These are phyloP conservation scores for Massarina eburnea DNA, from an alignment of 2,329 filamentous ascomycete genomes.

Conservation along the genomic window DNA sequence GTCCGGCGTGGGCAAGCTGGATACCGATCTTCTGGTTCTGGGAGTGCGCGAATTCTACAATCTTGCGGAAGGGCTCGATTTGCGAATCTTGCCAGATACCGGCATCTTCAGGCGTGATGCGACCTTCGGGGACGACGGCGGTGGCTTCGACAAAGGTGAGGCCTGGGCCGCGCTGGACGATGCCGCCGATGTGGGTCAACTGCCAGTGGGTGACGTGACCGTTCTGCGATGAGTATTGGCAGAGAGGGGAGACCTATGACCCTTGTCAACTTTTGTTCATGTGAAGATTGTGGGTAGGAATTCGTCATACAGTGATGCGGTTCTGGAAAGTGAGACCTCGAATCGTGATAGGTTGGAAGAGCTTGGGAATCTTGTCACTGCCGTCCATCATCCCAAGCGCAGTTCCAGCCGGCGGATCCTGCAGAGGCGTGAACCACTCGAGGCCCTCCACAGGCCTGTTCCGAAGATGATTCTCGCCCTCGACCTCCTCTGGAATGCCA, in stretches of 20 bases:
- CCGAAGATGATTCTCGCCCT: conserved; percentile 36
- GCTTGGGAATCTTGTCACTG: conserved; percentile 57
- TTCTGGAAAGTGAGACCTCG: conserved; percentile 67
- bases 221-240: conserved; percentile 67
- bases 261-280: not conserved
- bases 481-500: conserved; percentile 30
- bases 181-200: conserved; percentile 78
- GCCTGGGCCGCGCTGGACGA: conserved; percentile 72
- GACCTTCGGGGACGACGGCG: conserved; percentile 71
- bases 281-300: not conserved
- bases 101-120: conserved; percentile 78
- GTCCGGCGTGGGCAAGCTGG: conserved; percentile 79
- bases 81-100: conserved; percentile 87
- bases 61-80: conserved; percentile 67
- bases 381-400: conserved; percentile 51
- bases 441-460: conserved; percentile 48
- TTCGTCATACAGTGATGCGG: conserved; percentile 59
- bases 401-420: conserved; percentile 51
- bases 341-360: conserved; percentile 61
- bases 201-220: conserved; percentile 81
- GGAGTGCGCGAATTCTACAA: conserved; percentile 77
- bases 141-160: conserved; percentile 79
- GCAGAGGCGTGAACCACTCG: conserved; percentile 52
- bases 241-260: conserved; percentile 60
- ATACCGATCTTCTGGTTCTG: conserved; percentile 77